Conservation (phyloP, 148 eudicot genomes). For the Vaccinium myrtillus region DNA sequence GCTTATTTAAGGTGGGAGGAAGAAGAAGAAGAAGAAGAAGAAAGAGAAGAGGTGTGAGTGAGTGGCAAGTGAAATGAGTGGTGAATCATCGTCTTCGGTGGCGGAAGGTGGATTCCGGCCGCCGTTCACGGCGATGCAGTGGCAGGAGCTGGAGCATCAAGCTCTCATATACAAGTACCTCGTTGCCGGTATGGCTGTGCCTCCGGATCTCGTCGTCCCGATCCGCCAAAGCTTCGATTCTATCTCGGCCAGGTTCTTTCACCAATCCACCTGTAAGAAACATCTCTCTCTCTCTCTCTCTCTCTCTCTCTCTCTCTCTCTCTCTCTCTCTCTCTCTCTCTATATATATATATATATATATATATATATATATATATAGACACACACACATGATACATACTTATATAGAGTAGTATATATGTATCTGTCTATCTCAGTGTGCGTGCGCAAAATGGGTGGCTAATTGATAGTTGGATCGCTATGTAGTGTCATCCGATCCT, state of each 20-base stretch:
- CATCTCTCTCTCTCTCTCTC: background rate
- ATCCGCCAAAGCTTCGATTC: conserved; percentile 48
- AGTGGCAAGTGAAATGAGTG: conserved; percentile 30
- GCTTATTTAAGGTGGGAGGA: background rate
- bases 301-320: background rate
- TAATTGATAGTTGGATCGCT: background rate
- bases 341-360: too few relatives aligned
- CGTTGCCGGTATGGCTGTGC: conserved; percentile 45
- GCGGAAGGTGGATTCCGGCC: conserved; percentile 32
- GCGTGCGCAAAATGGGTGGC: background rate
- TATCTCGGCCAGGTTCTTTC: conserved; percentile 40
- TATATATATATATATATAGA: background rate
- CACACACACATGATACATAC: too few relatives aligned
- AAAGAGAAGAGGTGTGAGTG: background rate
- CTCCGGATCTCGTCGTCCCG: conserved; percentile 45
- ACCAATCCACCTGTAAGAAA: conserved; percentile 36
- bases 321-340: too few relatives aligned
- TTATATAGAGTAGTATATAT: too few relatives aligned
- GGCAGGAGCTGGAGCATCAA: conserved; percentile 62
- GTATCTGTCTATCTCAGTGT: background rate
- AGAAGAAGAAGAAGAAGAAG: background rate
- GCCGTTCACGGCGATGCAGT: conserved; percentile 51
- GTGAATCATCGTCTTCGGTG: conserved; percentile 20
- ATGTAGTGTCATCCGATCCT: background rate
- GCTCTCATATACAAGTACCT: conserved; percentile 51